phyloP scores from a whole-genome alignment of 257 asterid species.

The Lycium ferocissimum region DNA sequence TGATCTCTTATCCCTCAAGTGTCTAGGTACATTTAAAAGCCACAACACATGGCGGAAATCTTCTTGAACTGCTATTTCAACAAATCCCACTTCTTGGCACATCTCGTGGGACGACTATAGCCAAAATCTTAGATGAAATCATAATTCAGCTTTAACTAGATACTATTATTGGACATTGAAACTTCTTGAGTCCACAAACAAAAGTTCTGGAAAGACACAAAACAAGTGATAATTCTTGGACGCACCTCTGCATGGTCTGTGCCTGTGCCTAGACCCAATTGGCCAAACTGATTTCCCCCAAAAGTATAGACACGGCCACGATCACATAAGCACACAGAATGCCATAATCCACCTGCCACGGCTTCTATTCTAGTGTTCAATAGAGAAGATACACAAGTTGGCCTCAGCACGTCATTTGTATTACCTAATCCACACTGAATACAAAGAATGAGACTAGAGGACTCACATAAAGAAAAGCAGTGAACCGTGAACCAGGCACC shows the following conservation, averaged over 20 bases:
- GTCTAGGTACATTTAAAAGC: conserved; percentile 1
- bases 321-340: conserved; percentile 60
- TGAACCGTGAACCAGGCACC: neutral
- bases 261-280: conserved; percentile 70
- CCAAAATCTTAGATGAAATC: neutral
- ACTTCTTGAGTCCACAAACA: neutral
- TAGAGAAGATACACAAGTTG: conserved; percentile 64
- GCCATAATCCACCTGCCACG: conserved; percentile 85
- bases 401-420: conserved; percentile 62
- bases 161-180: neutral
- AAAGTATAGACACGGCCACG: conserved; percentile 63
- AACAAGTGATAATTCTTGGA: conserved; percentile 23
- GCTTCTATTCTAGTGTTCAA: conserved; percentile 52
- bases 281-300: conserved; percentile 90
- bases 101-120: neutral
- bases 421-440: conserved; percentile 84
- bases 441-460: conserved; percentile 23
- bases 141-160: neutral
- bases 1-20: neutral
- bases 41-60: neutral
- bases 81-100: neutral
- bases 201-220: neutral
- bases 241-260: conserved; percentile 69
- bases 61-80: neutral
- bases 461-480: neutral